Base-by-base conservation (phyloP, 306 rosid species). In the Malus sylvestris region DNA sequence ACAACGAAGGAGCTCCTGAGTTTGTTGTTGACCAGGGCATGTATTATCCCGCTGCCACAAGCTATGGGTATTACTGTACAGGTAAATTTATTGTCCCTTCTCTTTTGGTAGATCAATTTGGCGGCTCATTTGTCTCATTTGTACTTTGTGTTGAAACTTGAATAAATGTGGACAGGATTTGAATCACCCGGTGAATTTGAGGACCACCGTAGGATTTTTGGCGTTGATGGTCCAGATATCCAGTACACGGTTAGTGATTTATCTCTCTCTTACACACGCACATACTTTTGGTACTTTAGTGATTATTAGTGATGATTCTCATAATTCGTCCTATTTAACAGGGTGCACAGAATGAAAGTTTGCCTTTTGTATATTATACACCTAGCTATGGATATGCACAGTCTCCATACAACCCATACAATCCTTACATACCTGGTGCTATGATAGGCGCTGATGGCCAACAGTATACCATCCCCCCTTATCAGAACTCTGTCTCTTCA, bases 391-490 rank as follows among this genome's bases (percentile, higher is more conserved):
- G 97, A 75, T 94, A 86, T 92, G 88, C 93, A 94, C 96, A 91
- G 95, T 90, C 97, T 78, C 94, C 96, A 61, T 94, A 90, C 85
- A 94, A 94, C 81, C 97, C 98, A 49, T 94, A 91, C 87, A 94
- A 94, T 84, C 97, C 98, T 69, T 94, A 89, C 89, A 91, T 94
- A 78, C 98, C 93, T 61, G 96, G 98, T 81, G 98, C 97, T 67
- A 44, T 87, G 89, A 82, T 94, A 52, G 96, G 98, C 79, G 89
- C 76, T 77, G 97, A 91, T 86, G 89, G 88, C 71, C 85, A 90
- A 68, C 93, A 87, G 67, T 94, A 87, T 79, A 70, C 90, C 78
- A 40, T 85, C 44, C 88, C 97, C 78, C 65, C 89, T 81, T 89
- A 94, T 83, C 89, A 89, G 78, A 86, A 78, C 61, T 82, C 88